Evolutionary conservation across 176 grass and related monocot species (phyloP), one percentile per base, ranked within the genome.

Genomic region (Typha latifolia): DNA sequence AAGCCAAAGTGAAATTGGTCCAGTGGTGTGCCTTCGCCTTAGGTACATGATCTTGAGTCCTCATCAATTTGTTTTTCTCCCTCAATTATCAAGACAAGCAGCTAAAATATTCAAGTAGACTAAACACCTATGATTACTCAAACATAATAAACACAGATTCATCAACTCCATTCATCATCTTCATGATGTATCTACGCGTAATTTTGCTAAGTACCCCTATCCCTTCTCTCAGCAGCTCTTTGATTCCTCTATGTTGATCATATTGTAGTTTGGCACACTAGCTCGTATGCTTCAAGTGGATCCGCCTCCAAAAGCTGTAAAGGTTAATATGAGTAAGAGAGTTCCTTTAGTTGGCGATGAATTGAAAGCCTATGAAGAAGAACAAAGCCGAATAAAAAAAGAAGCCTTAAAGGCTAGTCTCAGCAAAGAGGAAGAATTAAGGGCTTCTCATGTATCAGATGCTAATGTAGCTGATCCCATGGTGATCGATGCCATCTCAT

Each of bases 251-350:
- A 10, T 57, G n/a, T 63, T 69, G 14, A 56, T 14, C 31, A 23
- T 29, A 6, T 49, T 79, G 22, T 49, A 97, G 93, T 97, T 97
- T 89, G 88, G 93, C 50, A 97, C 93, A 67, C 93, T 97, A 67
- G 93, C 93, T 63, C 85, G 85, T 49, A 97, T 97, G 93, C 88
- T 97, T 79, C 93, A 97, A 86, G 93, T 97, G 66, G 93, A 97
- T 68, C 93, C 93, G 67, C 93, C 93, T 12, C 88, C 88, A 43
- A 97, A 86, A 85, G 93, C 93, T 80, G 88, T 97, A 31, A 97
- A 97, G 52, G 81, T 97, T 73, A 92, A 82, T 53, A 84, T 92
- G 85, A 97, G 85, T 71, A 89, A 89, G 74, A 80, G 88, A 26
- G 74, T 86, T 79, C 93, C 88, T 76, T 86, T 97, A 76, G 82